Percentiles rank a stretch among this genome's conserved stretches.
Conservation (phyloP, 345 rosid species). For the Lepidium aucheri region DNA sequence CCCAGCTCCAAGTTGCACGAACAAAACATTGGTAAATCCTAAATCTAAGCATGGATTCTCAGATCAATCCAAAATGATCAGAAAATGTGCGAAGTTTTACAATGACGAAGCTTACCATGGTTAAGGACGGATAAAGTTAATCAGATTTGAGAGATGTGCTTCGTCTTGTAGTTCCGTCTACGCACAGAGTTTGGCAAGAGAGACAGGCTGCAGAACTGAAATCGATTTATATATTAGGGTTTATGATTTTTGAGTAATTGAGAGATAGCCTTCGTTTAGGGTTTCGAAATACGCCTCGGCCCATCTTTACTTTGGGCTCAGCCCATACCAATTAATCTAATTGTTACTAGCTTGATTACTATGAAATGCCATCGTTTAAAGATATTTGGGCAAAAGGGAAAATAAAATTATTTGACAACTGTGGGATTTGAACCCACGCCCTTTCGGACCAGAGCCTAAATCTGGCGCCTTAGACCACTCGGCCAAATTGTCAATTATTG, state of each 20-base stretch:
- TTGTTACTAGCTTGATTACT: too few relatives aligned
- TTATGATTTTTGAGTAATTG: neutral
- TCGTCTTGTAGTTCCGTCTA: neutral
- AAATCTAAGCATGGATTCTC: neutral
- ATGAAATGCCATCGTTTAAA: neutral
- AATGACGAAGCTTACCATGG: constrained; percentile 11
- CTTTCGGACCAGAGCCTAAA: constrained; percentile 99
- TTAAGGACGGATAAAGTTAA: neutral
- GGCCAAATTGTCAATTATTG: constrained; percentile 91
- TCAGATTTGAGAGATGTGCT: neutral
- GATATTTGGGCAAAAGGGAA: neutral
- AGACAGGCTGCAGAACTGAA: neutral
- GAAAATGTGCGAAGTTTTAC: neutral
- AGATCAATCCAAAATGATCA: neutral
- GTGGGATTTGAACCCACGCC: constrained; percentile 99
- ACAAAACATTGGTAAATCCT: neutral
- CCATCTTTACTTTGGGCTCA: neutral
- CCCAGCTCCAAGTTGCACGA: neutral
- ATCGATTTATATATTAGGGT: constrained; percentile 18
- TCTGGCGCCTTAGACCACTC: constrained; percentile 99
- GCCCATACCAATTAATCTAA: too few relatives aligned
- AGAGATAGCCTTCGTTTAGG: neutral
- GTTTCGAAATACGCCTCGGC: neutral
- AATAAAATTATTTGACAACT: constrained; percentile 43
- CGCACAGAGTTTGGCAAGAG: neutral